These are phyloP conservation scores for Coemansia sp. DNA, from an alignment of 192 early-diverging fungal genomes.

Conservation along the genomic window DNA sequence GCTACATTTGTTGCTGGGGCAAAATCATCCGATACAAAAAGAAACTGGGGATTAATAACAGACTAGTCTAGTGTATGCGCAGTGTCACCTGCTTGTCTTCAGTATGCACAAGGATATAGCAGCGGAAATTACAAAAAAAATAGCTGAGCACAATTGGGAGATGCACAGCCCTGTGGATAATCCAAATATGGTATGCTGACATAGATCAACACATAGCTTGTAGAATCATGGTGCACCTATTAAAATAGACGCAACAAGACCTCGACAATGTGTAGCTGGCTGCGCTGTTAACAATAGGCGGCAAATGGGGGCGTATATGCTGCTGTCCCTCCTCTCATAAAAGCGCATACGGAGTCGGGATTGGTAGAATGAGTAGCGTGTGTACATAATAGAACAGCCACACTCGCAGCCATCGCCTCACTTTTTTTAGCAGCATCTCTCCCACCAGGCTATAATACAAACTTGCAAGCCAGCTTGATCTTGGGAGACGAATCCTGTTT, in stretches of 20 bases:
- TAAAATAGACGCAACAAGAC: too few relatives aligned
- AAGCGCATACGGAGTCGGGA: not conserved
- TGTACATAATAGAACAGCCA: not conserved
- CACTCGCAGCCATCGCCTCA: not conserved
- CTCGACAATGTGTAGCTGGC: not conserved
- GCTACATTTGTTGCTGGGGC: constrained; percentile 22
- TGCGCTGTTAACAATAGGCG: not conserved
- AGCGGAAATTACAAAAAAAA: not conserved
- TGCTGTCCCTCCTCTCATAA: not conserved
- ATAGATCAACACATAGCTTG: too few relatives aligned
- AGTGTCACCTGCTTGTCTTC: not conserved
- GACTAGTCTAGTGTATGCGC: not conserved
- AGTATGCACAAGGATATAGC: not conserved
- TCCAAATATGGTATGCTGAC: too few relatives aligned
- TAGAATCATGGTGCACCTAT: too few relatives aligned
- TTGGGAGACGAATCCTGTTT: not conserved
- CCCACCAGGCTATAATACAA: too few relatives aligned
- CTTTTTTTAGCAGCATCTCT: not conserved
- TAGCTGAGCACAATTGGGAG: too few relatives aligned
- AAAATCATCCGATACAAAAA: not conserved
- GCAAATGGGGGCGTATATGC: not conserved
- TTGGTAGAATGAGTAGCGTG: not conserved
- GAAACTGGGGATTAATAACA: not conserved
- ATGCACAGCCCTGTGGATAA: too few relatives aligned
- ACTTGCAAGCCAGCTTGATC: not conserved